A percentile compares a stretch with the other conserved stretches of the same genome.
Evolutionary conservation across 768 basidiomycete species (phyloP).

Genomic region (Galerina sulciceps): DNA sequence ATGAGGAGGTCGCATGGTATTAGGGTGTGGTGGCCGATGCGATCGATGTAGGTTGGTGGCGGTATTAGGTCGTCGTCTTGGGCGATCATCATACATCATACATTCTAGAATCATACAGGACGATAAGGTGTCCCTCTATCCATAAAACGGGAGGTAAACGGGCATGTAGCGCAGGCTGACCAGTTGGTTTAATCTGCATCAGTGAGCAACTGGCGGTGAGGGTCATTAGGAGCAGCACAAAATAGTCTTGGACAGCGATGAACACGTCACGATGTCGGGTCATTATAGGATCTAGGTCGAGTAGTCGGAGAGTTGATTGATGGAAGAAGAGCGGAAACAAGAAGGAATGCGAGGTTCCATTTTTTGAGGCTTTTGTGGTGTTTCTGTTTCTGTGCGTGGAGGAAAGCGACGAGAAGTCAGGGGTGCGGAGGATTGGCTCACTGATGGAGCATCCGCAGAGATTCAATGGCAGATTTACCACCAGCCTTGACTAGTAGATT

Average conservation of each 20-base stretch:
- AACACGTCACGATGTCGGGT: constrained; percentile 12
- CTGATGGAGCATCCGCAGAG: constrained; percentile 14
- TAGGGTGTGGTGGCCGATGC: constrained; percentile 9
- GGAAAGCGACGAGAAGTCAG: constrained; percentile 1
- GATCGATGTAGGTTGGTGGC: constrained; percentile 3
- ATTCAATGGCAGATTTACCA: constrained; percentile 39
- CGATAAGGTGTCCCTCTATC: constrained; percentile 23
- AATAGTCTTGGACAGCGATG: constrained; percentile 17
- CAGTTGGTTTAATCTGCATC: constrained; percentile 7
- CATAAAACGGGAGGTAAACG: constrained; percentile 4
- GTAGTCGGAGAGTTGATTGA: constrained; percentile 21
- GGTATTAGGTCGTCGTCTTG: constrained; percentile 21
- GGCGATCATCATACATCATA: constrained; percentile 28
- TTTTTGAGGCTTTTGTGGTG: constrained; percentile 33
- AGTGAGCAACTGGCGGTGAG: constrained; percentile 13
- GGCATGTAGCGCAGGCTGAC: too few relatives aligned
- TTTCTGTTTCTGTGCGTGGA: constrained; percentile 35
- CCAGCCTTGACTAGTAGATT: constrained; percentile 40
- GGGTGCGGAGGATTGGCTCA: constrained; percentile 13
- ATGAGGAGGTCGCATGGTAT: constrained; percentile 7
- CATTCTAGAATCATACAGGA: constrained; percentile 27
- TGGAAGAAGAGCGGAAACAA: constrained; percentile 1
- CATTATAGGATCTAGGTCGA: constrained; percentile 24
- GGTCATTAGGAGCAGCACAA: constrained; percentile 26
- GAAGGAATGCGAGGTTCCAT: constrained; percentile 15